phyloP scores from a whole-genome alignment of 192 early-diverging fungal species.

The Coemansia brasiliensis region DNA sequence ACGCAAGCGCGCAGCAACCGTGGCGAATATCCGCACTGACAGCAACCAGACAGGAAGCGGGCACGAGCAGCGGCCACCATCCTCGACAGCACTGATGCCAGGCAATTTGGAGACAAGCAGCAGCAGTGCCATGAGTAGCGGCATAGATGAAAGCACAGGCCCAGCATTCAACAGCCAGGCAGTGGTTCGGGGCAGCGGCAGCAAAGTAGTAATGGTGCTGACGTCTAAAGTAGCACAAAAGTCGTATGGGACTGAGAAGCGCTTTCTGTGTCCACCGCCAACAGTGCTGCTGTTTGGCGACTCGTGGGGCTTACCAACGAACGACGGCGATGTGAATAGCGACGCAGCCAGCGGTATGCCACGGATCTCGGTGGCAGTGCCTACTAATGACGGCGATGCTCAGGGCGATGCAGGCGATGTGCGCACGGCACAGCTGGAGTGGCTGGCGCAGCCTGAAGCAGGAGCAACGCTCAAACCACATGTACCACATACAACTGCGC shows the following conservation, averaged over 20 bases:
- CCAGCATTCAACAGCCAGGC: constrained; percentile 54
- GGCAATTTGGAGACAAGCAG: not conserved
- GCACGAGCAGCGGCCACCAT: constrained; percentile 13
- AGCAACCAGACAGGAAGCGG: constrained; percentile 1
- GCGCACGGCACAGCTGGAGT: constrained; percentile 45
- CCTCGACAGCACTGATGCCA: constrained; percentile 10
- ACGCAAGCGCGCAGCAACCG: constrained; percentile 51
- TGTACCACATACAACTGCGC: constrained; percentile 30
- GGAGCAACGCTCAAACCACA: constrained; percentile 47
- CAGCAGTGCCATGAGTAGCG: constrained; percentile 4
- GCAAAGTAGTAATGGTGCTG: constrained; percentile 68
- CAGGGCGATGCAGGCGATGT: constrained; percentile 5
- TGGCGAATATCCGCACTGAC: constrained; percentile 29
- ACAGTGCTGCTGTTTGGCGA: constrained; percentile 76
- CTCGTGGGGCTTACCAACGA: constrained; percentile 63
- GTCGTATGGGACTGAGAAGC: constrained; percentile 89
- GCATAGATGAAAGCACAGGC: constrained; percentile 13
- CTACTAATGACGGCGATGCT: constrained; percentile 27
- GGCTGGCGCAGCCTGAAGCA: constrained; percentile 47
- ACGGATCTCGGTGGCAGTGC: constrained; percentile 43
- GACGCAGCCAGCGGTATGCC: constrained; percentile 37
- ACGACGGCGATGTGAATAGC: constrained; percentile 21
- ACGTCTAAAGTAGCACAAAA: constrained; percentile 91
- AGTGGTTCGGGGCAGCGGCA: constrained; percentile 43
- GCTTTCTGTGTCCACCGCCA: constrained; percentile 85